phyloP scores from a whole-genome alignment of 768 basidiomycete species.

The Daedaleopsis sinensis region DNA sequence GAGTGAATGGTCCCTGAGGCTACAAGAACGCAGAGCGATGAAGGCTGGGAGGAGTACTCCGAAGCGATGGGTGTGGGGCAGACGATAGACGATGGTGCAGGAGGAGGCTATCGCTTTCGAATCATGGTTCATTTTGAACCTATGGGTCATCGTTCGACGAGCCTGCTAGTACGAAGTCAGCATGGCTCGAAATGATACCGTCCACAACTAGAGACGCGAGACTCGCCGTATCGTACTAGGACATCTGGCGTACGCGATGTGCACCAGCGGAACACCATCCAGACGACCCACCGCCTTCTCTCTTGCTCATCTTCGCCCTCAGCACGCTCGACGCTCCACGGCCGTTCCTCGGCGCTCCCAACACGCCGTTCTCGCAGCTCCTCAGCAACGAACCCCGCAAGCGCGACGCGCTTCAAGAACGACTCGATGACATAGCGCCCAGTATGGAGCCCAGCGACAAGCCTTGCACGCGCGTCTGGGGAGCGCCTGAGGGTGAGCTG shows the following conservation, averaged over 20 bases:
- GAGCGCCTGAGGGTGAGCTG: slow-evolving; percentile 47
- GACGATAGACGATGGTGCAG: too few relatives aligned
- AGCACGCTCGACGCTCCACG: slow-evolving; percentile 55
- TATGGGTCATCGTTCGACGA: too few relatives aligned
- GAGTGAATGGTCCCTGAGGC: too few relatives aligned
- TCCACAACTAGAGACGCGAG: neutral
- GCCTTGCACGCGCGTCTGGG: slow-evolving; percentile 51
- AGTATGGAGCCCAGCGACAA: slow-evolving; percentile 79
- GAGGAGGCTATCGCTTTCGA: too few relatives aligned
- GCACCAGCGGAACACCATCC: slow-evolving; percentile 44
- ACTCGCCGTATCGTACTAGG: neutral
- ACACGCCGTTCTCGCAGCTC: slow-evolving; percentile 52
- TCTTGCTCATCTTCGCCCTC: slow-evolving; percentile 68
- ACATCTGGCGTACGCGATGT: neutral
- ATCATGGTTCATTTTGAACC: too few relatives aligned
- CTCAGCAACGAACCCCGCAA: slow-evolving; percentile 49
- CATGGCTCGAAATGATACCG: too few relatives aligned
- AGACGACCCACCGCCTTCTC: slow-evolving; percentile 71
- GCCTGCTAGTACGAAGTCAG: too few relatives aligned
- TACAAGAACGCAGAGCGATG: too few relatives aligned
- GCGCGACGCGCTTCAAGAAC: slow-evolving; percentile 48
- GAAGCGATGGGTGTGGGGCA: too few relatives aligned
- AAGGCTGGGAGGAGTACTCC: too few relatives aligned
- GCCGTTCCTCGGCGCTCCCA: slow-evolving; percentile 39
- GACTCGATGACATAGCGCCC: slow-evolving; percentile 72